phyloP scores from a whole-genome alignment of 352 stramenopile genomes.

The Globisporangium camurandrum region DNA sequence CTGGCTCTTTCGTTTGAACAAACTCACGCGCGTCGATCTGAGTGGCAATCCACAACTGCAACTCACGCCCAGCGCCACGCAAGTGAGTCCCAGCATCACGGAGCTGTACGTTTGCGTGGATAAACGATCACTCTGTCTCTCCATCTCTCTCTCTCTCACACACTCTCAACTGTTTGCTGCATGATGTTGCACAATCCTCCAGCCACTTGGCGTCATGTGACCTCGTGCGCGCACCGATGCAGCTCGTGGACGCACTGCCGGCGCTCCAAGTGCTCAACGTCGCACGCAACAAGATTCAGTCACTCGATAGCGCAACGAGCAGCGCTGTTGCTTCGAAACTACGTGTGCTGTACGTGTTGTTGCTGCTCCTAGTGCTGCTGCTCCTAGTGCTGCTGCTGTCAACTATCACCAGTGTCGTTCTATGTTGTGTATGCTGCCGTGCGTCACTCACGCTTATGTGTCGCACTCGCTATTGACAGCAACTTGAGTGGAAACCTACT shows the following conservation, averaged over 20 bases:
- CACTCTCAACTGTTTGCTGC: no score
- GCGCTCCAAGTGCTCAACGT: conserved; percentile 14
- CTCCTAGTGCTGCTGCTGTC: background rate
- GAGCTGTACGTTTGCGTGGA: conserved; percentile 20
- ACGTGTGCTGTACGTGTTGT: conserved; percentile 13
- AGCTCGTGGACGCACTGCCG: conserved; percentile 7
- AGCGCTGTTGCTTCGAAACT: background rate
- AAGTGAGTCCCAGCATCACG: conserved; percentile 11
- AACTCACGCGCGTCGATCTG: conserved; percentile 13
- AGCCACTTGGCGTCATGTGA: conserved; percentile 15
- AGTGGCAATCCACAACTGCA: conserved; percentile 17
- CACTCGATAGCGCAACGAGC: conserved; percentile 2
- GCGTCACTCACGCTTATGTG: no score
- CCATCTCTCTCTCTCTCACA: no score
- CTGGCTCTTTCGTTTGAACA: conserved; percentile 10
- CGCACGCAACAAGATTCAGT: conserved; percentile 14
- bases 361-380: no score
- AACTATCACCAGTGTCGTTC: no score
- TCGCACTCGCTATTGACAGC: no score
- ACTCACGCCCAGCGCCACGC: conserved; percentile 2
- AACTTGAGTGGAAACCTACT: conserved; percentile 16
- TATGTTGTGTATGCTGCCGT: no score
- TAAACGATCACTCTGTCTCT: no score
- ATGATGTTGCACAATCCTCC: no score
- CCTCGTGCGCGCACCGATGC: conserved; percentile 2